Evolutionary conservation across 257 asterid genomes (phyloP).

Genomic region (Dorcoceras hygrometricum): DNA sequence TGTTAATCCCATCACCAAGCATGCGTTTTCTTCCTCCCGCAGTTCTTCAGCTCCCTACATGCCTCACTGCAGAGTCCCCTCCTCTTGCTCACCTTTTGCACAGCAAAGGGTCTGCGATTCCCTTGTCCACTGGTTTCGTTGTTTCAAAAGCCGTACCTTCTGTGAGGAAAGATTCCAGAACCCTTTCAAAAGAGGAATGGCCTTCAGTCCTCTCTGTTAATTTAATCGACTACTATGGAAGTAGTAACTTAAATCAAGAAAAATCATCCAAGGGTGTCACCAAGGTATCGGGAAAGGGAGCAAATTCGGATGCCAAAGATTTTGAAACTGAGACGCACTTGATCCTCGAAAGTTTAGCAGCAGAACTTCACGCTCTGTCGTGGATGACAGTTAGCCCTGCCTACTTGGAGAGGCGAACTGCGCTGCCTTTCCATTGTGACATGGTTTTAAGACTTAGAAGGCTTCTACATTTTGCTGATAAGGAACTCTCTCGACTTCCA

Average conservation of each 20-base stretch:
- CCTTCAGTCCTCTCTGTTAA: constrained; percentile 85
- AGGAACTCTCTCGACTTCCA: constrained; percentile 69
- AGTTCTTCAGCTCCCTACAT: constrained; percentile 84
- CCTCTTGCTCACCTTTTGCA: constrained; percentile 96
- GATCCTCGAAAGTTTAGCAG: constrained; percentile 73
- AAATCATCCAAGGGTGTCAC: constrained; percentile 46
- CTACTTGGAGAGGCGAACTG: constrained; percentile 80
- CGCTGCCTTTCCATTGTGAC: constrained; percentile 93
- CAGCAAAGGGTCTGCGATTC: constrained; percentile 94
- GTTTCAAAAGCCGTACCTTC: constrained; percentile 96
- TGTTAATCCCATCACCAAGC: constrained; percentile 84
- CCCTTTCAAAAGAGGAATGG: constrained; percentile 84
- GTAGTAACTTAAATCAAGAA: constrained; percentile 55
- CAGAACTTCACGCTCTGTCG: constrained; percentile 94
- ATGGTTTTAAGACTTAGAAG: constrained; percentile 89
- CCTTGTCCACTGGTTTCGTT: constrained; percentile 78
- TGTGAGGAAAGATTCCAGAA: constrained; percentile 65
- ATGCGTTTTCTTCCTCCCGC: constrained; percentile 88
- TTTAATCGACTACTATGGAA: constrained; percentile 88
- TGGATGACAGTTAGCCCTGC: constrained; percentile 98
- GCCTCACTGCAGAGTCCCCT: constrained; percentile 96
- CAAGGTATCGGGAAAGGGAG: constrained; percentile 57
- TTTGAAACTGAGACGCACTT: constrained; percentile 61
- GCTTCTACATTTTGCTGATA: constrained; percentile 92
- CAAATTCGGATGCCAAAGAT: constrained; percentile 55